Percentiles rank a stretch among this genome's conserved stretches.
Evolutionary conservation across 78 protist species (phyloP).

Genomic region (Dictyostelium capitatum): DNA sequence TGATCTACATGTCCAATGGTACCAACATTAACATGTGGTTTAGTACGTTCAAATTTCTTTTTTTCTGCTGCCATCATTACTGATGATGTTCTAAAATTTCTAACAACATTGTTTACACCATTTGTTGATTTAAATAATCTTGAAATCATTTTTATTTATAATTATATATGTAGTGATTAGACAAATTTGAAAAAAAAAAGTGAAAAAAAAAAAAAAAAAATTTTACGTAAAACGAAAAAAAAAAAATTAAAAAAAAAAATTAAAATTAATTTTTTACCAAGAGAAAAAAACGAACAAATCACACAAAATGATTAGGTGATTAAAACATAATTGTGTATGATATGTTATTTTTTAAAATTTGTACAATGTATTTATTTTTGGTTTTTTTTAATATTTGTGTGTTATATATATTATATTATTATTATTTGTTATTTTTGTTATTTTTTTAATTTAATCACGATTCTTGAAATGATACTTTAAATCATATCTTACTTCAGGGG

Average conservation of each 20-base stretch:
- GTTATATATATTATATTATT: too few species aligned
- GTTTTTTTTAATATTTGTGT: not conserved
- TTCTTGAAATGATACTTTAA: conserved; percentile 47
- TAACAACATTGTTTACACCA: not conserved
- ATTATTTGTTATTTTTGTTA: too few species aligned
- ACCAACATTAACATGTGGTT: conserved; percentile 98
- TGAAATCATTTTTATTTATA: not conserved
- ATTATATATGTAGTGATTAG: not conserved
- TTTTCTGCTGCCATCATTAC: conserved; percentile 36
- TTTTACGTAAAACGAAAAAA: not conserved
- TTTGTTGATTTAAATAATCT: not conserved
- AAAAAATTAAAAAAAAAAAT: not conserved
- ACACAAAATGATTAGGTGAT: not conserved
- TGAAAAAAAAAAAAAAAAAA: conserved; percentile 26
- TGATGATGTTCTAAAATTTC: conserved; percentile 20
- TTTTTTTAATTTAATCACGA: conserved; percentile 9
- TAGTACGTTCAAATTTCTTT: conserved; percentile 80
- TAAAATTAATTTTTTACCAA: not conserved
- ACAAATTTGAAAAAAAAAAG: not conserved
- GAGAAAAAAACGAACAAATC: not conserved
- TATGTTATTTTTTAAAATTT: too few species aligned
- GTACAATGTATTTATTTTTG: not conserved
- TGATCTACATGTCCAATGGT: conserved; percentile 99
- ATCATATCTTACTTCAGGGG: conserved; percentile 34
- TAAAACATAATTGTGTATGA: too few species aligned